These are phyloP conservation scores for Capsicum pubescens DNA, from an alignment of 257 asterid species.

Conservation along the genomic window DNA sequence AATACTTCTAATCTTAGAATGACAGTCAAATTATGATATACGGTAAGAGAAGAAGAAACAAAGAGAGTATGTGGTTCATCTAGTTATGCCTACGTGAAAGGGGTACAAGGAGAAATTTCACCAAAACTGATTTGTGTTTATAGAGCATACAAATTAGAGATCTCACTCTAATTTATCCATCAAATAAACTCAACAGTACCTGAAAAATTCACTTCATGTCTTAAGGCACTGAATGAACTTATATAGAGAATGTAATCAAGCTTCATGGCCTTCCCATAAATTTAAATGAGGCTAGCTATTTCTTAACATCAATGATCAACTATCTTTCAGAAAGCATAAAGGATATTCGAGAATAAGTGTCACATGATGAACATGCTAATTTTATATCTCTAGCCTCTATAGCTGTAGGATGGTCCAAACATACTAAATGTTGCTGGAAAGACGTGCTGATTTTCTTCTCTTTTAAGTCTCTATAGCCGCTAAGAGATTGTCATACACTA, in stretches of 20 bases:
- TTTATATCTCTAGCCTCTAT: not conserved
- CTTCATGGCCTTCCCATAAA: constrained; percentile 4
- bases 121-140: not conserved
- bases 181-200: not conserved
- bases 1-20: constrained; percentile 2
- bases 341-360: not conserved
- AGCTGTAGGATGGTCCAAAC: not conserved
- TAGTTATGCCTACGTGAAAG: constrained; percentile 9
- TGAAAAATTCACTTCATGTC: constrained; percentile 16
- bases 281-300: not conserved
- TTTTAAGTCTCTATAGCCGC: not conserved
- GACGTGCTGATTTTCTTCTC: constrained; percentile 19
- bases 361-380: not conserved
- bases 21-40: not conserved
- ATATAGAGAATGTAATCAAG: constrained; percentile 9
- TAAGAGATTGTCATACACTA: not conserved
- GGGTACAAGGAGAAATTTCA: not conserved
- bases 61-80: not conserved
- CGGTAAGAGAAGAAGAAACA: not conserved
- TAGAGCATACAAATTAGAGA: not conserved
- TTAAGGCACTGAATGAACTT: constrained; percentile 14
- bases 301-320: constrained; percentile 7
- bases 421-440: not conserved
- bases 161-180: constrained; percentile 8
- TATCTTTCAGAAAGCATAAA: not conserved